These are phyloP conservation scores for Aeminium ludgeri DNA, from an alignment of 495 filamentous ascomycete species.

Conservation along the genomic window DNA sequence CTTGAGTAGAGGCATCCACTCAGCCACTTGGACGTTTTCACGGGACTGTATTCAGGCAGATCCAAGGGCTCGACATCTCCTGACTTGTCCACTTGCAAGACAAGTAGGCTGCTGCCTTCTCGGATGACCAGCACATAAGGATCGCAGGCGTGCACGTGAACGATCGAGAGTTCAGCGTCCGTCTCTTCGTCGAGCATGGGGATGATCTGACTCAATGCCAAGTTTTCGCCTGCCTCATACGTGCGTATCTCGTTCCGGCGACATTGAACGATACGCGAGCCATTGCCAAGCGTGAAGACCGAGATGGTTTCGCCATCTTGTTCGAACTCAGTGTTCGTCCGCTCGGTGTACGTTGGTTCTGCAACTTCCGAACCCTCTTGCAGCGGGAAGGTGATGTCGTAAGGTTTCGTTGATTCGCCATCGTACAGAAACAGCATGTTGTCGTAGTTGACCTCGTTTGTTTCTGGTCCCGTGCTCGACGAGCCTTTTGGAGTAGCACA, in stretches of 20 bases:
- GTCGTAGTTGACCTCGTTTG: conserved; percentile 39
- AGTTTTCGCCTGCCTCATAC: conserved; percentile 56
- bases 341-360: conserved; percentile 36
- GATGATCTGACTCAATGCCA: conserved; percentile 74
- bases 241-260: conserved; percentile 66
- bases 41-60: conserved; percentile 25
- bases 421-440: conserved; percentile 55
- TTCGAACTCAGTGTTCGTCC: conserved; percentile 69
- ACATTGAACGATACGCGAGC: conserved; percentile 67
- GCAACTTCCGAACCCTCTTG: conserved; percentile 34
- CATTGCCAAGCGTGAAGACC: conserved; percentile 55
- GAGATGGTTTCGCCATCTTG: conserved; percentile 71
- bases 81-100: conserved; percentile 58
- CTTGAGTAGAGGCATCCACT: conserved; percentile 65
- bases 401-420: conserved; percentile 21
- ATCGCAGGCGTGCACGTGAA: conserved; percentile 71
- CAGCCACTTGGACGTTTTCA: conserved; percentile 49
- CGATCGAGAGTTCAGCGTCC: conserved; percentile 51
- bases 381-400: conserved; percentile 11
- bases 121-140: conserved; percentile 74
- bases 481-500: not conserved
- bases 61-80: conserved; percentile 77
- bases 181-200: conserved; percentile 79
- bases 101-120: conserved; percentile 59
- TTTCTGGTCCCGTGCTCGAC: not conserved